Evolutionary conservation across 2,329 filamentous ascomycete species (phyloP).

Genomic region (Proliferodiscus dingleyae): DNA sequence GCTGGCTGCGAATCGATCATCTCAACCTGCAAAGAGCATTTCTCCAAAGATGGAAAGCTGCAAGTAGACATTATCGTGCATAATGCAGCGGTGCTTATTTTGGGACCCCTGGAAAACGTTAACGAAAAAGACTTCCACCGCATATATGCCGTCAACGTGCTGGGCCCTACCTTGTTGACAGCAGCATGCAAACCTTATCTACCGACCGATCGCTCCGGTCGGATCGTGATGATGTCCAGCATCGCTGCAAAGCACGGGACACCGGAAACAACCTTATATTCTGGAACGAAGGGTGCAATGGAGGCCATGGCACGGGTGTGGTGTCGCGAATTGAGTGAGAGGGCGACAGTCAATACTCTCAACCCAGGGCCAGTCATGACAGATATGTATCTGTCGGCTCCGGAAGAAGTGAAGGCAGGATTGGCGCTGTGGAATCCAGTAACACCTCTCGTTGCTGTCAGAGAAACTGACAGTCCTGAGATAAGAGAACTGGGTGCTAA

Average conservation of each 20-base stretch:
- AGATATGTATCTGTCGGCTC: constrained; percentile 50
- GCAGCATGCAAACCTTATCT: constrained; percentile 67
- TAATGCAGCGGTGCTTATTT: constrained; percentile 68
- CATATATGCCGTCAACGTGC: constrained; percentile 73
- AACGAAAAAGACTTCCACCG: constrained; percentile 59
- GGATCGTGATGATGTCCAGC: constrained; percentile 56
- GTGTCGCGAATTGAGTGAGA: constrained; percentile 42
- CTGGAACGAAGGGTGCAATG: constrained; percentile 58
- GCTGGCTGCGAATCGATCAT: constrained; percentile 56
- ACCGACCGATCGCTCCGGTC: constrained; percentile 58
- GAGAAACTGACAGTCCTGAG: constrained; percentile 55
- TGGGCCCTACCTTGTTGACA: constrained; percentile 70
- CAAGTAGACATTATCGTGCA: constrained; percentile 79
- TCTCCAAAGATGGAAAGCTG: constrained; percentile 43
- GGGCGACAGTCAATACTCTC: constrained; percentile 50
- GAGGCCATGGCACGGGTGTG: constrained; percentile 55
- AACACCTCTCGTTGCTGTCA: constrained; percentile 58
- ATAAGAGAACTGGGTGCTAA: constrained; percentile 51
- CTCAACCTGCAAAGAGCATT: constrained; percentile 39
- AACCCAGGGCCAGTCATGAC: constrained; percentile 59
- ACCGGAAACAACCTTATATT: constrained; percentile 52
- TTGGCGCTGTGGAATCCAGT: constrained; percentile 55
- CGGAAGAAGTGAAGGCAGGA: constrained; percentile 40
- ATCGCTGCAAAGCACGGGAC: constrained; percentile 54
- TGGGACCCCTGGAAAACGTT: constrained; percentile 58